Evolutionary conservation across 2,329 filamentous ascomycete species (phyloP), one percentile per base, ranked within the genome.

Genomic region (Metarhizium sp.): DNA sequence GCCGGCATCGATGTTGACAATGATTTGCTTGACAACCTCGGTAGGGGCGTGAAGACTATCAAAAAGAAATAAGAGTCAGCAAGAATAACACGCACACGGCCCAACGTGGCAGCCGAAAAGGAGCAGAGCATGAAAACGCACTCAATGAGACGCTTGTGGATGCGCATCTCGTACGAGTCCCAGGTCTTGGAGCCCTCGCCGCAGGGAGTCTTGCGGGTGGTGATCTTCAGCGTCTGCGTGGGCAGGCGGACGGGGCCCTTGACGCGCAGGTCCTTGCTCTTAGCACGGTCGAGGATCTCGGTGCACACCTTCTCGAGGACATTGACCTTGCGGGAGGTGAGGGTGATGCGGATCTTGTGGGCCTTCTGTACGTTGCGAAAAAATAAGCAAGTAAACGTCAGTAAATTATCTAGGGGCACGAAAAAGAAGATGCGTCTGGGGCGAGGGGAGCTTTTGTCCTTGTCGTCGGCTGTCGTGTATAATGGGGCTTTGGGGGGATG

Each of bases 161-260:
- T 95, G 80, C 92, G 88, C 91, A 99, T 95, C 87, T 99, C 92
- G 78, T 82, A 99, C 77, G 83, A 86, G 76, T 97, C 94, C 94
- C 94, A 99, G 73, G 94, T 99, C 90, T 99, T 99, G 78, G 88
- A 95, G 80, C 94, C 94, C 86, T 99, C 94, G 88, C 94, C 94
- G 80, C 89, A 94, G 75, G 94, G 94, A 64, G 94, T 97, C 88
- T 99, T 99, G 73, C 94, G 88, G 82, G 94, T 96, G 75, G 89
- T 90, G 82, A 96, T 85, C 84, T 94, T 90, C 71, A 97, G 85
- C 75, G 85, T 90, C 87, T 96, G 96, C 81, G 92, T 96, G 69
- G 94, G 91, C 70, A 96, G 88, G 72, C 92, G 91, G 77, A 97
- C 92, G 74, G 92, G 91, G 72, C 94, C 92, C 88, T 97, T 97